Evolutionary conservation across 176 grass and related monocot genomes (phyloP), one percentile per base, ranked within the genome.

Genomic region (Zea luxurians): DNA sequence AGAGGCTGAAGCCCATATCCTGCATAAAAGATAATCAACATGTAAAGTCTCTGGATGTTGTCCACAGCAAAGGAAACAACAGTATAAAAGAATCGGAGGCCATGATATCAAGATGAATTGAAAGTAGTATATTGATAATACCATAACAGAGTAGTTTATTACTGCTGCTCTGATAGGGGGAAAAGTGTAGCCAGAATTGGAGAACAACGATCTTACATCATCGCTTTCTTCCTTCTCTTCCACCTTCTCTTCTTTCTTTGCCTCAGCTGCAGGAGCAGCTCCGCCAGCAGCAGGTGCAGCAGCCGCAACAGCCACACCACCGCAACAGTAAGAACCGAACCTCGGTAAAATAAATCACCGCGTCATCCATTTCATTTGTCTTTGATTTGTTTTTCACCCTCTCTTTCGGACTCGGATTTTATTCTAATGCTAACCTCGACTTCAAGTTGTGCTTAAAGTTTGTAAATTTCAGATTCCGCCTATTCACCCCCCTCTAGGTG

Each of bases 201-300:
- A 38, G 44, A 76, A 46, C 7, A 11, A 11, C 36, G 10, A 63
- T 43, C 72, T 89, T 79, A 90, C 88, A 71, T 90, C 88, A 58
- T 90, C 88, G 1, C 83, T 86, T 59, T 90, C 88, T 75, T 90
- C 88, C 75, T 90, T 90, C 88, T 90, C 88, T 52, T 86, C 83
- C 10, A 83, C 88, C 71, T 90, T 90, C 8, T 86, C 88, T 80
- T 90, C 88, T 20, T 90, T 90, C 80, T 86, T 90, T 0, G 83
- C 58, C 83, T 86, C 83, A 70, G 83, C 69, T 18, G 73, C 80
- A 40, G 86, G 72, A 54, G 83, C 76, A 58, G 76, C 81, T 4
- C 69, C 67, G 2, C 67, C 80, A 38, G 37, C 55, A 16, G 75
- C 34, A 17, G 78, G 61, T 13, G 76, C 55, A 71, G 81, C 63